Evolutionary conservation across 805 yeast genomes (phyloP).

Genomic region (Wickerhamomyces tratensis): DNA sequence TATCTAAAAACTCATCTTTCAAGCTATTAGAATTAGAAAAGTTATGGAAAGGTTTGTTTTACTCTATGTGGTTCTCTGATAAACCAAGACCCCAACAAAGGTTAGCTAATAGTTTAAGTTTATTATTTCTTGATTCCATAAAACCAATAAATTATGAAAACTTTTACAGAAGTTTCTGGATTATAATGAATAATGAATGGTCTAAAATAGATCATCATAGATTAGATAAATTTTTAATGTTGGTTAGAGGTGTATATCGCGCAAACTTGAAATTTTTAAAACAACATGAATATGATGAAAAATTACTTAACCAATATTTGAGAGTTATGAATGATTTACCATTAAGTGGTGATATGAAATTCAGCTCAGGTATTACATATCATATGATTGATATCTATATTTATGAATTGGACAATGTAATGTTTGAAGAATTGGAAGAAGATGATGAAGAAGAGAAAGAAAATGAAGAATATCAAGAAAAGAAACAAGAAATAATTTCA

Average conservation of each 20-base stretch:
- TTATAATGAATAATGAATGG: constrained; percentile 75
- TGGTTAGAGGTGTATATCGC: constrained; percentile 68
- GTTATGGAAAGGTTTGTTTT: constrained; percentile 94
- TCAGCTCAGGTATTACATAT: constrained; percentile 70
- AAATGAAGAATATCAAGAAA: constrained; percentile 22
- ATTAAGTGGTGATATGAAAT: constrained; percentile 46
- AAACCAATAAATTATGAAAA: constrained; percentile 31
- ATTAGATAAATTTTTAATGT: constrained; percentile 74
- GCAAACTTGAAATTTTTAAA: constrained; percentile 52
- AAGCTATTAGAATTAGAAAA: constrained; percentile 50
- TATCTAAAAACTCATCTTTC: constrained; percentile 29
- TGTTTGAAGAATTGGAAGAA: constrained; percentile 38
- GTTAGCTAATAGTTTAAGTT: constrained; percentile 66
- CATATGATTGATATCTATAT: constrained; percentile 78
- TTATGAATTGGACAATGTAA: constrained; percentile 71
- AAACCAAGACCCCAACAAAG: constrained; percentile 87
- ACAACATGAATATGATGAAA: constrained; percentile 42
- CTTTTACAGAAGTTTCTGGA: constrained; percentile 76
- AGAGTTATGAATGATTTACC: constrained; percentile 33
- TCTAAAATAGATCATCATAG: constrained; percentile 71
- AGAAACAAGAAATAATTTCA: constrained; percentile 25
- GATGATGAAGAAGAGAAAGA: constrained; percentile 36
- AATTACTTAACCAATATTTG: constrained; percentile 35
- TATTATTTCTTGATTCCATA: constrained; percentile 34
- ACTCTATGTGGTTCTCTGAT: constrained; percentile 94